Base-by-base conservation (phyloP, 192 early-diverging fungal genomes). In the Umbelopsis vinacea region DNA sequence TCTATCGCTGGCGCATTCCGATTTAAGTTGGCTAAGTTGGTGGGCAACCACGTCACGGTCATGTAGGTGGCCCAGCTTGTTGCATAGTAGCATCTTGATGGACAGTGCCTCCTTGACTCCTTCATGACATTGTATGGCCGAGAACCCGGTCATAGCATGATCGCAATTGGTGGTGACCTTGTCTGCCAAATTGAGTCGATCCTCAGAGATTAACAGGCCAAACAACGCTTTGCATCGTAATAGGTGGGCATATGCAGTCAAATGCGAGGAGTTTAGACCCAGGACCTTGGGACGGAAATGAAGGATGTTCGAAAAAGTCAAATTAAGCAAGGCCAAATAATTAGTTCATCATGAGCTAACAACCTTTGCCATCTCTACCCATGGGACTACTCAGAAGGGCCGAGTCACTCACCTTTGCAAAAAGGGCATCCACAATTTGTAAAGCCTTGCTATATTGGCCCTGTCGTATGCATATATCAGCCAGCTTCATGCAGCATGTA, bases 401-500 rank as follows among this genome's bases (percentile, higher is more conserved):
- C n/a, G n/a, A n/a, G 22, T 12, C 17, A 50, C 15, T 37, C 35
- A 63, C 57, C 57, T 63, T 63, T 29, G 57, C 17, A 33, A 63
- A 63, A 5, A 63, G 57, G 6, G 57, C 57, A 33, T 63, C 57
- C 4, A 63, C 26, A 26, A 63, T 63, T 17, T 17, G 26, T 19
- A 63, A 11, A 6, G 57, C 57, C 33, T 63, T 29, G 33, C 15
- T 12, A 2, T 29, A 35, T 26, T 63, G 57, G 3, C 57, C 57
- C 14, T 63, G 57, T 63, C 57, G 57, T 35, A 63, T 63, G 7
- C 29, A 63, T 37, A 63, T 63, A 63, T 63, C 57, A 19, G 57
- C 57, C 26, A 63, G 12, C 33, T 63, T 63, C 57, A 63, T 63
- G 33, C 57, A 37, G 19, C 57, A 29, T 2, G 26, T 14, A 8